Base-by-base conservation (phyloP, 805 yeast species). In the Spathaspora hagerdaliae region DNA sequence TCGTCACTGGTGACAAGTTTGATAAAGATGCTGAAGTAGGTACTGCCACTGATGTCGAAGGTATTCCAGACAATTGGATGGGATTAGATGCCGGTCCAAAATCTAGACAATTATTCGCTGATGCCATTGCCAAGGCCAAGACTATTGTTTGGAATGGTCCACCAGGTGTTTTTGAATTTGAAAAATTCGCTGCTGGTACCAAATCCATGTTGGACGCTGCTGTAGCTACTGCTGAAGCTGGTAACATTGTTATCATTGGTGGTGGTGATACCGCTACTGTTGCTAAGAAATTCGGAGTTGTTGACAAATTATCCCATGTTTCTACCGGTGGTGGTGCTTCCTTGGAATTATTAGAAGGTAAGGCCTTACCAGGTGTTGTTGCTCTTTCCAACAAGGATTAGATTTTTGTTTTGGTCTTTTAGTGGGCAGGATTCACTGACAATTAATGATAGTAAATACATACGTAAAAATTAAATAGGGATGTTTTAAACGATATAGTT, bases 241-340 rank as follows among this genome's bases (percentile, higher is more conserved):
- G 97, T 67, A 82, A 82, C 79, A 87, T 96, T 54, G 96, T 92
- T 54, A 96, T 92, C 74, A 87, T 94, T 63, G 99, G 99, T 75
- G 94, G 94, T 78, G 99, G 99, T 82, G 99, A 94, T 76, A 94
- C 99, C 62, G 99, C 99, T 59, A 94, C 99, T 57, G 94, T 91
- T 58, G 97, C 97, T 65, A 92, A 92, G 89, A 94, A 94, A 81
- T 94, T 77, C 75, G 97, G 97, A 69, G 97, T 85, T 56, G 91
- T 88, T 60, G 96, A 88, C 69, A 88, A 94, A 80, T 82, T 94
- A 64, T 89, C 97, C 44, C 99, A 94, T 74, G 97, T 94, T 58
- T 92, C 98, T 58, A 94, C 99, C 54, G 99, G 99, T 77, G 99
- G 99, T 77, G 99, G 99, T 81, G 99, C 99, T 58, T 92, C 98